Percentiles rank a stretch among this genome's conserved stretches.
Conservation (phyloP, 805 yeast genomes). For the Scheffersomyces coipomensis region DNA sequence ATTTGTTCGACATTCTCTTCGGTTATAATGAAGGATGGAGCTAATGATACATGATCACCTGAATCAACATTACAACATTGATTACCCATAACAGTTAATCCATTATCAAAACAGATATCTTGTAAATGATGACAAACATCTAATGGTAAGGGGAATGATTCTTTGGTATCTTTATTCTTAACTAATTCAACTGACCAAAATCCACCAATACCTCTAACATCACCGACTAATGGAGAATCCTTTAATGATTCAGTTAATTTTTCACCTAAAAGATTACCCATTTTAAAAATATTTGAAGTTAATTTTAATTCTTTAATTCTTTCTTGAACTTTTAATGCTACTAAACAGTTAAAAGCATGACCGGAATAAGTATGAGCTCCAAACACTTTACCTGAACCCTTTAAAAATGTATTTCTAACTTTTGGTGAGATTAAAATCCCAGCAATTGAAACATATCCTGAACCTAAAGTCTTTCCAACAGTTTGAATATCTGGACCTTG, state of each 20-base stretch:
- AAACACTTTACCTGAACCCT: constrained; percentile 37
- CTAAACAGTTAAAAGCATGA: constrained; percentile 46
- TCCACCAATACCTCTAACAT: constrained; percentile 59
- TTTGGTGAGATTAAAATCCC: constrained; percentile 37
- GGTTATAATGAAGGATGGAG: constrained; percentile 41
- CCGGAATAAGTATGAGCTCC: constrained; percentile 54
- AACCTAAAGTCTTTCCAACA: constrained; percentile 49
- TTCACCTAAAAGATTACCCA: constrained; percentile 43
- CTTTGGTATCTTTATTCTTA: constrained; percentile 48
- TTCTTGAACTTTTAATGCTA: constrained; percentile 45
- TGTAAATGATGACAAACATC: constrained; percentile 32
- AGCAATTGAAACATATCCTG: constrained; percentile 48
- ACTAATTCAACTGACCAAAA: constrained; percentile 58
- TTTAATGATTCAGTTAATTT: constrained; percentile 22
- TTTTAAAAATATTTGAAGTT: constrained; percentile 41
- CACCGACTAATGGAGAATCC: constrained; percentile 38
- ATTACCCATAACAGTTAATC: constrained; percentile 47
- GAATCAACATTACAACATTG: constrained; percentile 31
- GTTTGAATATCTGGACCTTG: constrained; percentile 48
- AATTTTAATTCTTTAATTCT: constrained; percentile 24
- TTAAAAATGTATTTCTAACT: background rate
- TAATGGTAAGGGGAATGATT: constrained; percentile 44
- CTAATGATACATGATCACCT: constrained; percentile 44
- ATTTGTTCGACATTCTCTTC: constrained; percentile 31
- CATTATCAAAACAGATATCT: constrained; percentile 38